phyloP scores from a whole-genome alignment of 495 filamentous ascomycete genomes.

The Neurospora pannonica region DNA sequence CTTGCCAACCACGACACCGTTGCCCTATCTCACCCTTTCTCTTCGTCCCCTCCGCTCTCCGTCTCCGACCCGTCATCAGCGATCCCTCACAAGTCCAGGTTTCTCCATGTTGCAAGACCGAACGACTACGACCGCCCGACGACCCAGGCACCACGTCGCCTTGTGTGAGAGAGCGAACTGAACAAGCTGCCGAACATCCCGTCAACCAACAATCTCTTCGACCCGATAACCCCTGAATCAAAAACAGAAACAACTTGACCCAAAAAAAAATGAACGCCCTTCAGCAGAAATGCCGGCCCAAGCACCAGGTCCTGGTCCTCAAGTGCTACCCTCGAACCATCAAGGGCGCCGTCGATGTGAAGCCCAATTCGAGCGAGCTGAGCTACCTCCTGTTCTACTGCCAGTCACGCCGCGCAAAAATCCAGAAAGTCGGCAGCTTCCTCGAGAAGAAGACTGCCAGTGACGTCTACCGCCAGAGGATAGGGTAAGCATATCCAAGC shows the following conservation, averaged over 20 bases:
- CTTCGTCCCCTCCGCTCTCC: background rate
- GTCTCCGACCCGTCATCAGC: background rate
- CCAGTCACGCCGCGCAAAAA: conserved; percentile 82
- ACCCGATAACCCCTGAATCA: background rate
- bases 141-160: background rate
- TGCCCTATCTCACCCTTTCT: background rate
- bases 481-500: conserved; percentile 52
- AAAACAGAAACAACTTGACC: background rate
- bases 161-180: background rate
- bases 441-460: conserved; percentile 80
- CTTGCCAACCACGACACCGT: background rate
- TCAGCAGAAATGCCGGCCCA: conserved; percentile 61
- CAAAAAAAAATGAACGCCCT: conserved; percentile 43
- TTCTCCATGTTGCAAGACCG: background rate
- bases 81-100: background rate
- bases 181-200: background rate
- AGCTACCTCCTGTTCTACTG: conserved; percentile 94
- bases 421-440: conserved; percentile 87
- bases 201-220: background rate
- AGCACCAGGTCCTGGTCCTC: conserved; percentile 84
- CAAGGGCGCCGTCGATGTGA: conserved; percentile 80
- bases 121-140: background rate
- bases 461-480: conserved; percentile 72
- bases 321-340: conserved; percentile 89
- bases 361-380: conserved; percentile 87